Conservation (phyloP, 2,329 filamentous ascomycete genomes). For the Pseudogymnoascus sp. region DNA sequence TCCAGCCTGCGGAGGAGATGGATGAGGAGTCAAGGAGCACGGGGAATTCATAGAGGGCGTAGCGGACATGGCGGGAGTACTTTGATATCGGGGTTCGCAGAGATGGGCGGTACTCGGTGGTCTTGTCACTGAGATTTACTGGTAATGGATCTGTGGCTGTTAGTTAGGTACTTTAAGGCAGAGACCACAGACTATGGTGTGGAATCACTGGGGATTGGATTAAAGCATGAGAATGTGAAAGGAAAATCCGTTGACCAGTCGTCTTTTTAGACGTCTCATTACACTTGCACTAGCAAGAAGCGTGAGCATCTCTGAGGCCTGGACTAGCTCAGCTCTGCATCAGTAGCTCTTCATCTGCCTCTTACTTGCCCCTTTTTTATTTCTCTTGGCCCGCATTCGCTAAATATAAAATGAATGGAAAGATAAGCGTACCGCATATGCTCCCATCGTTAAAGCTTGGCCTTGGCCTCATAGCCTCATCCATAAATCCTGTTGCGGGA, state of each 20-base stretch:
- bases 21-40: conserved; percentile 63
- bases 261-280: neutral
- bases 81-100: conserved; percentile 53
- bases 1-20: conserved; percentile 65
- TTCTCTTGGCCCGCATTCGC: neutral
- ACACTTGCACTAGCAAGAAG: neutral
- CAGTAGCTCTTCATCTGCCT: neutral
- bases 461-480: conserved; percentile 55
- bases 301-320: neutral
- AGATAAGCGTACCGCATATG: conserved; percentile 32
- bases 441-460: conserved; percentile 64
- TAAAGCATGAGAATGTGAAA: neutral
- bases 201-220: neutral
- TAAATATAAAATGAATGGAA: conserved; percentile 11
- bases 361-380: neutral
- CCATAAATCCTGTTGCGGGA: conserved; percentile 53
- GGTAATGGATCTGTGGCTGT: conserved; percentile 24
- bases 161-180: neutral
- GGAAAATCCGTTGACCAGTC: neutral
- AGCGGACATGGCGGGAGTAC: conserved; percentile 58
- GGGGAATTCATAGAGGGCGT: conserved; percentile 62
- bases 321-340: neutral
- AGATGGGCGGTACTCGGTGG: conserved; percentile 22
- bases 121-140: conserved; percentile 22
- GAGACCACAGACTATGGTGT: neutral